Base-by-base conservation (phyloP, 1,284 basidiomycete species). In the Mycena sp. region DNA sequence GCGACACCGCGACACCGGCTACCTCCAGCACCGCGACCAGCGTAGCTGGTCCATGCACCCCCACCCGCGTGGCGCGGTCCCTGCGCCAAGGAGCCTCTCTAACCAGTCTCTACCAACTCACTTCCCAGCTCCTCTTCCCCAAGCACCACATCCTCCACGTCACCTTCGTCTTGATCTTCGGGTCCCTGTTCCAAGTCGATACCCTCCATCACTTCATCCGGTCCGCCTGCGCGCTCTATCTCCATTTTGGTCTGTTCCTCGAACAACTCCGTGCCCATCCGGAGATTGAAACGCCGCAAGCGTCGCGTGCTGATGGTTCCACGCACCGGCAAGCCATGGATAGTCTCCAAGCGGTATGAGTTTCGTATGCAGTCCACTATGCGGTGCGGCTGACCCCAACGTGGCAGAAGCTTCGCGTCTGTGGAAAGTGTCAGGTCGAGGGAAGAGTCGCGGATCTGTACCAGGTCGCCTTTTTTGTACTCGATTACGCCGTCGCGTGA, bases 401-500 rank as follows among this genome's bases (percentile, higher is more conserved):
- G 6, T n/a, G 29, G 29, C n/a, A 49, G 25, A 16, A 77, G 37
- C 53, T 76, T 77, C 28, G 66, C 48, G 23, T 68, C 61, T 0
- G 70, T 61, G 30, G 65, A 69, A 44, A 74, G 64, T 5, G 73
- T 77, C 65, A 69, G 67, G 49, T 73, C 70, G 12, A 75, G 67
- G 50, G 74, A 64, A 44, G 60, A 71, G 6, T 69, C 43, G 52
- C 72, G 72, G 12, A 75, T 68, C 46, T 76, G 76, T 12, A 77
- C 74, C 25, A 77, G 69, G n/a, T 76, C 60, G 1, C 74, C 73
- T 29, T 49, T 56, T n/a, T 50, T 46, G 44, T 46, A 46, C 25
- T 46, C n/a, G 55, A 75, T 76, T 17, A 71, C 57, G 11, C 74
- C 68, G 48, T 72, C 69, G 11, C 66, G 37, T 25, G 68, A 63